phyloP scores from a whole-genome alignment of 306 rosid genomes.

The Vigna unguiculata region DNA sequence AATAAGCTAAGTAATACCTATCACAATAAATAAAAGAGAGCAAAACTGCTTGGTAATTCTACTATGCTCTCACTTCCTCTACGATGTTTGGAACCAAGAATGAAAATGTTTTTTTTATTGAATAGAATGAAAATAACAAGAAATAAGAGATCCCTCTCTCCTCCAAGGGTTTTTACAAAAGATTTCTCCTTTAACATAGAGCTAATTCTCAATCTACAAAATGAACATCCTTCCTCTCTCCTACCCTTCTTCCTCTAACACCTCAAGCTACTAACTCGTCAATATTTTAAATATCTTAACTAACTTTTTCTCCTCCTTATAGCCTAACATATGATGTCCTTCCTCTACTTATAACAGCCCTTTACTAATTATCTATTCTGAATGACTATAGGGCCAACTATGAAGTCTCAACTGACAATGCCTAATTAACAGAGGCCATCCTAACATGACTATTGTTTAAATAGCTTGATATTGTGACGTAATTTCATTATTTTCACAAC shows the following conservation, averaged over 20 bases:
- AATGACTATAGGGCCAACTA: neutral
- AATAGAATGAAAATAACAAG: too few relatives aligned
- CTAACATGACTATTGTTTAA: constrained; percentile 3
- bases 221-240: neutral
- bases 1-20: too few relatives aligned
- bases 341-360: neutral
- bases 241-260: neutral
- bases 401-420: neutral
- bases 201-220: too few relatives aligned
- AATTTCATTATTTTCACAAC: constrained; percentile 17
- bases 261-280: neutral
- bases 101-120: too few relatives aligned
- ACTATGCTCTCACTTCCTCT: too few relatives aligned
- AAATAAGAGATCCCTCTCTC: too few relatives aligned
- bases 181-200: too few relatives aligned
- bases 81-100: too few relatives aligned
- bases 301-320: neutral
- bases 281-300: neutral
- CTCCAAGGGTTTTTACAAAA: too few relatives aligned
- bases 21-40: too few relatives aligned
- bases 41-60: too few relatives aligned
- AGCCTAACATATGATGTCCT: neutral
- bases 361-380: neutral
- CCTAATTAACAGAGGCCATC: neutral
- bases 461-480: neutral